Conservation (phyloP, 1,284 basidiomycete species). For the Boletellus deceptivus region DNA sequence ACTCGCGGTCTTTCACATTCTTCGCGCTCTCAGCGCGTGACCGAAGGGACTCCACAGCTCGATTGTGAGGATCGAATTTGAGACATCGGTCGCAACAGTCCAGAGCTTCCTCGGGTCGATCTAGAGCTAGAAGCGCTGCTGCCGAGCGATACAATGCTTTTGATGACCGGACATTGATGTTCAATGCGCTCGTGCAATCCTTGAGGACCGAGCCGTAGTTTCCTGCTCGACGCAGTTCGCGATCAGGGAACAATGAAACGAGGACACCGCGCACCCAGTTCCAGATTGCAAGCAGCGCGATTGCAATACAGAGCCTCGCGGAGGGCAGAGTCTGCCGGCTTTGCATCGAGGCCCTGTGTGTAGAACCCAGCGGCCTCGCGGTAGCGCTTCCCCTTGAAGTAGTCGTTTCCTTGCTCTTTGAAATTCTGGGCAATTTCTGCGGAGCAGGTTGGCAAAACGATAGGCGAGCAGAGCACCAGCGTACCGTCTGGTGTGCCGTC, state of each 20-base stretch:
- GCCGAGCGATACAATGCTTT: conserved; percentile 88
- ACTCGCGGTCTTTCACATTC: conserved; percentile 48
- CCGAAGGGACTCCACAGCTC: conserved; percentile 45
- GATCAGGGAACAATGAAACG: background rate
- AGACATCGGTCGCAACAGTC: conserved; percentile 77
- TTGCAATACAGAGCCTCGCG: conserved; percentile 81
- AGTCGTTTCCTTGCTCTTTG: conserved; percentile 94
- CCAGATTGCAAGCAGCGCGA: conserved; percentile 90
- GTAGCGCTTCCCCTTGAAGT: conserved; percentile 84
- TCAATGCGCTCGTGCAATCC: conserved; percentile 78
- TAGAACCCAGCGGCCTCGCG: conserved; percentile 91
- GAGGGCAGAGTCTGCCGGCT: conserved; percentile 63
- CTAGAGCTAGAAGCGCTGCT: conserved; percentile 69
- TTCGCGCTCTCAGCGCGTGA: conserved; percentile 48
- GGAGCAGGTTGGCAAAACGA: conserved; percentile 3
- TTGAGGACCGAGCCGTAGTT: conserved; percentile 84
- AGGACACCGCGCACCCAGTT: conserved; percentile 55
- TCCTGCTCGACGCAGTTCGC: conserved; percentile 45
- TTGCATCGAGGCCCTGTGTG: conserved; percentile 83
- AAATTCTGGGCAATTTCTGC: conserved; percentile 90
- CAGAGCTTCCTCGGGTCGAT: conserved; percentile 72
- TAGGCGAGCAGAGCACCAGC: conserved; percentile 33
- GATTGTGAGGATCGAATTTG: conserved; percentile 55
- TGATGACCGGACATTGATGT: conserved; percentile 57
- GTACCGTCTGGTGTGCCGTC: conserved; percentile 93